Evolutionary conservation across 352 stramenopile genomes (phyloP).

Genomic region (Pythium brassicae): DNA sequence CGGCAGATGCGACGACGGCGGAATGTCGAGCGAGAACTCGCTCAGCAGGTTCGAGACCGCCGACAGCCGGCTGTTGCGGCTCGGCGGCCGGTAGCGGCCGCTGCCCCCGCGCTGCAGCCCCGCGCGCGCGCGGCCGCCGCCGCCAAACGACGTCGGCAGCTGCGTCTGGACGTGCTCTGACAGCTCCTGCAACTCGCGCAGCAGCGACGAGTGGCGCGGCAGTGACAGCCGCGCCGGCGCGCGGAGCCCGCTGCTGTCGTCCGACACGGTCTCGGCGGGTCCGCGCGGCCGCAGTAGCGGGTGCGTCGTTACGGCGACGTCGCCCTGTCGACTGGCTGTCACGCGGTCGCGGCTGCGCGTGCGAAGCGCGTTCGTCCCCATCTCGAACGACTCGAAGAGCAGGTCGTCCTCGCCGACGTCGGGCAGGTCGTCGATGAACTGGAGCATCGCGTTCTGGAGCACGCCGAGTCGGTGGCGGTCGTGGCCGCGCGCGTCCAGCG

Average conservation of each 20-base stretch:
- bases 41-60: slow-evolving; percentile 74
- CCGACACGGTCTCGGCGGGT: slow-evolving; percentile 6
- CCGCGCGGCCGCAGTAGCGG: slow-evolving; percentile 33
- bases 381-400: slow-evolving; percentile 54
- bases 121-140: slow-evolving; percentile 15
- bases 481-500: slow-evolving; percentile 4
- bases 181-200: slow-evolving; percentile 71
- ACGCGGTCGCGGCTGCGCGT: slow-evolving; percentile 28
- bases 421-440: slow-evolving; percentile 58
- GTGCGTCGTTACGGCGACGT: slow-evolving; percentile 17
- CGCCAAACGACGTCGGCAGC: slow-evolving; percentile 29
- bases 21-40: slow-evolving; percentile 81
- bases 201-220: slow-evolving; percentile 61
- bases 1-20: slow-evolving; percentile 34
- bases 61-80: slow-evolving; percentile 56
- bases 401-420: slow-evolving; percentile 50
- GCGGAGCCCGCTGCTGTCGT: slow-evolving; percentile 15
- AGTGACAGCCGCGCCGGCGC: slow-evolving; percentile 40
- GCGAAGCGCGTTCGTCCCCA: slow-evolving; percentile 25
- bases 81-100: slow-evolving; percentile 46
- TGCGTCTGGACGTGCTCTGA: slow-evolving; percentile 77
- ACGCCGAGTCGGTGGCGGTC: slow-evolving; percentile 4
- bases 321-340: slow-evolving; percentile 10
- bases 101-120: slow-evolving; percentile 36
- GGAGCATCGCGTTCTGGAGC: slow-evolving; percentile 22